phyloP scores from a whole-genome alignment of 345 rosid genomes.

The Angophora floribunda region DNA sequence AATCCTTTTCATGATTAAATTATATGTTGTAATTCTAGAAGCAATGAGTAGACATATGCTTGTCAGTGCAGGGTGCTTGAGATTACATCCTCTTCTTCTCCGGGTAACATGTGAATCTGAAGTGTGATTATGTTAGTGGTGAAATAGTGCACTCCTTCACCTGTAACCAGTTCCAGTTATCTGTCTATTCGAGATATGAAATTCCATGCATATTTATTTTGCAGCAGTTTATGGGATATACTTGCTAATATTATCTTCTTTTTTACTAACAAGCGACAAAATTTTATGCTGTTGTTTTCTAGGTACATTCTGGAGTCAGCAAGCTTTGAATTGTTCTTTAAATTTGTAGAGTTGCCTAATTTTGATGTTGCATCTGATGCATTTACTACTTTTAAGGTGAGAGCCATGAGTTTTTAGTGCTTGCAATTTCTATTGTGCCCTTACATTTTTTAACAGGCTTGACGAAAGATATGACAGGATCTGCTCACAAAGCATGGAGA shows the following conservation, averaged over 20 bases:
- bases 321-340: conserved; percentile 92
- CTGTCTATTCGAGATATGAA: background rate
- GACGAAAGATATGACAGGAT: conserved; percentile 42
- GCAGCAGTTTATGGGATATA: background rate
- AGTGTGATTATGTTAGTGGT: background rate
- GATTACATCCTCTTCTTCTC: background rate
- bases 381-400: conserved; percentile 94
- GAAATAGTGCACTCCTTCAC: background rate
- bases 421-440: background rate
- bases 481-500: conserved; percentile 77
- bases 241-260: background rate
- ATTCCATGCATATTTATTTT: background rate
- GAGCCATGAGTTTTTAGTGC: conserved; percentile 3
- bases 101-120: background rate
- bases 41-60: background rate
- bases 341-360: conserved; percentile 87
- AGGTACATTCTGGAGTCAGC: conserved; percentile 91
- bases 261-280: background rate
- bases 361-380: conserved; percentile 98
- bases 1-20: background rate
- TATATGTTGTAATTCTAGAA: background rate
- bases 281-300: conserved; percentile 6
- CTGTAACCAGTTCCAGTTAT: background rate
- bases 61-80: background rate
- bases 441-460: background rate